Base-by-base conservation (phyloP, 495 filamentous ascomycete genomes). In the Aspergillus ostianus region DNA sequence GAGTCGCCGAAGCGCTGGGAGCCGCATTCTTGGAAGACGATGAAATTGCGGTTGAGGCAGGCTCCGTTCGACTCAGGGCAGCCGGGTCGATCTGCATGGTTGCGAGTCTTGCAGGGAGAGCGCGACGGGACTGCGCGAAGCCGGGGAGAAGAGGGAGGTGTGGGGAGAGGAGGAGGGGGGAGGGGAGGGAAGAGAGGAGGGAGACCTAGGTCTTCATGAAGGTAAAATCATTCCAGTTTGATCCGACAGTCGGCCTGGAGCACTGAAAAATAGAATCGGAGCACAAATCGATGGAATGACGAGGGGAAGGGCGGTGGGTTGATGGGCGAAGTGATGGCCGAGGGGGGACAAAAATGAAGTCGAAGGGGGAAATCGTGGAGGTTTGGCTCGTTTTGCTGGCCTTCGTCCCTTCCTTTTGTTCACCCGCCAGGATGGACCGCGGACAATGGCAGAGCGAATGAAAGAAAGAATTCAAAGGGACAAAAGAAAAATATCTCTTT, bases 21-120 rank as follows among this genome's bases (percentile, higher is more conserved):
- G 82, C 82, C 57, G 89, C 77, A 49, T 82, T 75, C 66, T 91
- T 89, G 26, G 82, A 79, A 53, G 82, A 79, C 54, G 82, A 67
- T 30, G 88, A 69, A 47, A 84, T 77, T 36, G 87, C 80, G 4
- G 85, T 85, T 44, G 87, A 73, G 27, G 74, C 58, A 72, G 76
- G 87, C 77, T 84, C 82, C 73, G 78, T 84, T 67, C 89, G 86
- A 80, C 88, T 91, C 72, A 93, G 76, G 63, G 89, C 88, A 69
- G 90, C 87, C 70, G 90, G 90, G 77, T 93, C 89, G 77, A 92
- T 92, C 82, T 93, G 88, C 90, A 92, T 92, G 68, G 67, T 77
- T 67, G 72, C 59, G 63, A 66, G 66, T 66, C 65, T 73, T 64
- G 71, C 69, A 63, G 66, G 67, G 67, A 41, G 36, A 41, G 73